Evolutionary conservation across 805 yeast species (phyloP), one percentile per base, ranked within the genome.

Genomic region (Ogataea populi-albae): DNA sequence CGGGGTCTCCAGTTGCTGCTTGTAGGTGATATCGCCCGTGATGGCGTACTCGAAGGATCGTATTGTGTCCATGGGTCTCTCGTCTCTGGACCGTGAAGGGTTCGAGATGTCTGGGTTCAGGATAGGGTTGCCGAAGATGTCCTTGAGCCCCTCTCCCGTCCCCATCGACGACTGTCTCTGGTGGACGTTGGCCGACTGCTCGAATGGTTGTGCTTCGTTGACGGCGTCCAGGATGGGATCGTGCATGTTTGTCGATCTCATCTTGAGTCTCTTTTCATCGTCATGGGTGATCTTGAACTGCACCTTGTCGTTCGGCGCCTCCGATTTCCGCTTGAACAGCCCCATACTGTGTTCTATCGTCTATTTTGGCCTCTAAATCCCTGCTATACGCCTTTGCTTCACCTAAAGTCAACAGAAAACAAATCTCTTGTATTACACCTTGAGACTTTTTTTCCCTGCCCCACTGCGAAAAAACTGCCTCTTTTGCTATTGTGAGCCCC

Each of bases 31-130:
- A 61, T 93, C 98, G 34, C 96, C 96, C 5, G 96, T 86, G 46
- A 93, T 88, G 24, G 97, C 81, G 57, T 82, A 93, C 67, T 93
- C 98, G 62, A 93, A 93, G 4, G 86, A 73, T 50, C 98, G 73
- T 53, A 93, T 89, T 2, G 99, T 93, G 61, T 94, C 99, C 52
- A 93, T 67, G 4, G 99, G 99, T 54, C 99, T 77, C 64, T 93
- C 99, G 60, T 89, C 91, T 62, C 98, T 77, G 15, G 84, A 65
- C 54, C 99, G 75, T 5, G 96, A 81, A 19, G 99, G 99, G 57
- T 93, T 93, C 24, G 95, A 86, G 49, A 83, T 71, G 59, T 93
- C 99, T 6, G 94, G 85, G 45, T 77, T 77, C 3, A 56, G 57
- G 52, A 93, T 93, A 5, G 81, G 77, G 40, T 75, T 75, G 15